phyloP scores from a whole-genome alignment of 371 early-diverging fungal genomes.

The Lichtheimia ramosa region DNA sequence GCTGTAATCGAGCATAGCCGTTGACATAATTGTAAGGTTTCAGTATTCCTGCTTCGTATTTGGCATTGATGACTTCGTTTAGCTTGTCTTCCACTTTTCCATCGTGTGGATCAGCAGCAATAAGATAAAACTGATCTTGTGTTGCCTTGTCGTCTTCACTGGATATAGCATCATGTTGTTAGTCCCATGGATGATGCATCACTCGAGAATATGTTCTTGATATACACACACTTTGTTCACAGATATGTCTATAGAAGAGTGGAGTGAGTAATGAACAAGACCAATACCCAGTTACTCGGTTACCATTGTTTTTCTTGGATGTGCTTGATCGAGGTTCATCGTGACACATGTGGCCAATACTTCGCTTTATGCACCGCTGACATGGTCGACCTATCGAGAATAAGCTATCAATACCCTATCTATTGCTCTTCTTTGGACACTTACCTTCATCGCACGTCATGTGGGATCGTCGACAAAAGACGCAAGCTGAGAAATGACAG shows the following conservation, averaged over 20 bases:
- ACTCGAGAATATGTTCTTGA: too few relatives aligned
- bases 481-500: conserved; percentile 55
- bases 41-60: conserved; percentile 91
- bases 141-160: background rate
- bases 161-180: background rate
- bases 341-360: conserved; percentile 86
- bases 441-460: conserved; percentile 79
- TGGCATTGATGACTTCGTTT: conserved; percentile 88
- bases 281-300: background rate
- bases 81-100: conserved; percentile 81
- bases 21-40: conserved; percentile 94
- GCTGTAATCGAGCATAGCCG: conserved; percentile 86
- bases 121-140: conserved; percentile 80
- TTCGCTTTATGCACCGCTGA: conserved; percentile 87
- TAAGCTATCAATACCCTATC: background rate
- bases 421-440: background rate
- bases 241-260: background rate
- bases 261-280: background rate
- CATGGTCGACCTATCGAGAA: conserved; percentile 72
- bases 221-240: background rate
- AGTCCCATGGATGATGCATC: background rate
- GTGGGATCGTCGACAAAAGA: conserved; percentile 78
- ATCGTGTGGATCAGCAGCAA: conserved; percentile 88
- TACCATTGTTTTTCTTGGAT: conserved; percentile 25
- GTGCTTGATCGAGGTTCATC: conserved; percentile 42